Evolutionary conservation across 371 early-diverging fungal species (phyloP), one percentile per base, ranked within the genome.

Genomic region (Syncephalis fuscata): DNA sequence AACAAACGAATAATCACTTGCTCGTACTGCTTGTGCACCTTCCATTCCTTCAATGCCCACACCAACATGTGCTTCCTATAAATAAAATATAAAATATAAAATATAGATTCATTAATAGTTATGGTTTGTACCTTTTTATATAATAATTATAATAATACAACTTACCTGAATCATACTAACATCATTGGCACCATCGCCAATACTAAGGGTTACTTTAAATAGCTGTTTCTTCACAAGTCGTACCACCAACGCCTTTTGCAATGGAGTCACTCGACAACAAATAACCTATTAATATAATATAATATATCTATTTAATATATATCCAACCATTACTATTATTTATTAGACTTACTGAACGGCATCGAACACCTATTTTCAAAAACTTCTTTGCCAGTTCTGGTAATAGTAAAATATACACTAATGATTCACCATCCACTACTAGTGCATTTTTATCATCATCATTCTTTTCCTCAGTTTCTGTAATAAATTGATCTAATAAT

Each of bases 141-240:
- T n/a, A n/a, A n/a, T n/a, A n/a, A n/a, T n/a, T n/a, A n/a, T n/a
- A n/a, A 32, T 32, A 32, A 7, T 32, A 32, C 21, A 22, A 32
- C 32, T 32, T 3, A 84, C 90, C 63, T 89, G 88, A 51, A 98
- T 88, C 98, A 97, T 97, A 2, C 81, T 76, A 38, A 97, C 90
- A 63, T 97, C 98, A 67, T 97, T 97, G 39, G 89, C 94, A 19
- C 98, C 98, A 63, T 97, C 98, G 32, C 98, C 98, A 50, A 97
- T 90, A 9, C 89, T 85, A 46, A 92, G 63, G 45, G 92, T 78
- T 48, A 88, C 76, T 36, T 74, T 73, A 32, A 65, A 65, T 22
- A 67, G 64, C 53, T 75, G 71, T 45, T 78, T 73, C 50, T 78
- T 74, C 9, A 88, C 78, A 19, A 75, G 55, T 53, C 82, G 74